Base-by-base conservation (phyloP, 2,329 filamentous ascomycete genomes). In the Sporothrix schenckii region DNA sequence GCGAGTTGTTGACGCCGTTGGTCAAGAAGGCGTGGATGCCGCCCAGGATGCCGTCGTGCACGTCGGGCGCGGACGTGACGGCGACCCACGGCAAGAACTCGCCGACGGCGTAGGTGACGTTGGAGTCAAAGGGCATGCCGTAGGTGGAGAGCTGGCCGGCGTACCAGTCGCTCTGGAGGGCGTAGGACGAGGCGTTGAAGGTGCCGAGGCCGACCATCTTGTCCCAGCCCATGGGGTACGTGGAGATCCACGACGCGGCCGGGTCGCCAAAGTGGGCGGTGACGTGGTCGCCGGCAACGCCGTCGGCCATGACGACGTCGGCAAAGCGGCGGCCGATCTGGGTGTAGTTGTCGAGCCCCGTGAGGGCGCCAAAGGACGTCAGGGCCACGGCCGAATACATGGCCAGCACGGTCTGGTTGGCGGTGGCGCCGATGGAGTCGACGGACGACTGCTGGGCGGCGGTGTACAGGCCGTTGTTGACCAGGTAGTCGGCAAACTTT, bases 151-250 rank as follows among this genome's bases (percentile, higher is more conserved):
- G 52, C 41, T 53, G 50, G 52, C 69, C 61, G 78, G 52, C 73
- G 71, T 78, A 78, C 76, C 76, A 78, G 3, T 70, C 53, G 4
- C 75, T 76, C 60, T 78, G 77, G 73, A 76, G 75, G 2, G 72
- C 72, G 73, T 78, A 78, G 1, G 77, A 44, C 4, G 68, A n/a
- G 44, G 73, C 67, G 34, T 70, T 67, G 3, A 77, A 74, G 13
- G 77, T 71, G 2, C 74, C 74, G 72, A 78, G 74, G 61, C 77
- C 77, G 1, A 78, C 71, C 52, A 78, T 72, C 72, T 77, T 77
- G 72, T 78, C 77, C 49, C 74, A 76, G 73, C 73, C 77, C 21
- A 77, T 30, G 5, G 69, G 69, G 27, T 70, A 70, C 2, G 69
- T 70, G 52, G 52, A 60, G 61, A 70, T 66, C 69, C 69, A 70